Base-by-base conservation (phyloP, 2,329 filamentous ascomycete genomes). In the Penicillium sp. region DNA sequence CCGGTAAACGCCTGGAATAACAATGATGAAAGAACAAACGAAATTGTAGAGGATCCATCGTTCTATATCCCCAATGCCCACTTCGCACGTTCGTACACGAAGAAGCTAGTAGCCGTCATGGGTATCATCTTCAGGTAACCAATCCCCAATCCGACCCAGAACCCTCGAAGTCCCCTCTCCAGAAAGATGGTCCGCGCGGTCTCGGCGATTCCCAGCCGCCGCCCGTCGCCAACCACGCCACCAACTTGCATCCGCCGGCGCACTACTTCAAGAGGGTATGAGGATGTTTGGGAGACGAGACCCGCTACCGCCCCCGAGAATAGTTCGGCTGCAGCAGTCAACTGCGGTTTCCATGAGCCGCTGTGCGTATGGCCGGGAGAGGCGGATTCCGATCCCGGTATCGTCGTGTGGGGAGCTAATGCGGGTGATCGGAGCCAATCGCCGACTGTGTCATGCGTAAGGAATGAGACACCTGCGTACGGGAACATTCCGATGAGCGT, bases 51-150 rank as follows among this genome's bases (percentile, higher is more conserved):
- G 31, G 19, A 44, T 45, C 56, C 51, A 62, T 45, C 35, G 11
- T 52, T 58, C 61, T 66, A 91, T 71, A 93, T 91, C 47, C 87
- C 88, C 67, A 93, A 79, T 67, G 83, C 79, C 80, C 83, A 75
- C 81, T 90, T 90, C 56, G 83, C 82, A 62, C 88, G 80, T 73
- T 90, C 88, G 71, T 90, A 90, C 19, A 87, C 87, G 72, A 85
- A 89, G 75, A 90, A 90, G 66, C 85, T 86, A 17, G 86, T 87
- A 13, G 95, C 95, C 30, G 81, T 88, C 91, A 99, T 90, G 3
- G 95, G 95, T 65, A 97, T 84, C 56, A 98, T 87, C 81, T 99
- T 99, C 72, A 93, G 86, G 77, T 98, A 99, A 7, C 95, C 95
- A 77, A 99, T 97, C 1, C 91, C 92, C 75, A 99, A 79, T 0